Conservation (phyloP, 345 rosid species). For the Firmiana major region DNA sequence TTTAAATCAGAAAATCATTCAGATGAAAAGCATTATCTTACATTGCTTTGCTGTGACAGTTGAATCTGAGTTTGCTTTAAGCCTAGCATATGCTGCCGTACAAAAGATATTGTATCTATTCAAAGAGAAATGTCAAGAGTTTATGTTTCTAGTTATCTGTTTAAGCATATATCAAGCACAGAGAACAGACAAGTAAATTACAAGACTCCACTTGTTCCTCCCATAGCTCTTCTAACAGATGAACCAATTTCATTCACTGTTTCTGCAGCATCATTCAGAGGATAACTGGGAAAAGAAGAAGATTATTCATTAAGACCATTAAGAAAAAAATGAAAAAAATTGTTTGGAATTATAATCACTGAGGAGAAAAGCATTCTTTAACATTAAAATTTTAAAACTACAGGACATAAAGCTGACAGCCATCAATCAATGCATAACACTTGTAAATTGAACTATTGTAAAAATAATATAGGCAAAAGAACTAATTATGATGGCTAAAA, state of each 20-base stretch:
- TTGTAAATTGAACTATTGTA: not conserved
- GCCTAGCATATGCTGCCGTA: conserved; percentile 79
- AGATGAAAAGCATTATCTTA: conserved; percentile 38
- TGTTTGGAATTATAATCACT: not conserved
- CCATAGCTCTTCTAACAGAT: conserved; percentile 83
- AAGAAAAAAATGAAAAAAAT: not conserved
- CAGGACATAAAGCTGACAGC: not conserved
- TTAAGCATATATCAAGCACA: conserved; percentile 9
- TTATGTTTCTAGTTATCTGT: conserved; percentile 9
- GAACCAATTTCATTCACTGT: conserved; percentile 85
- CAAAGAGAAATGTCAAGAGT: conserved; percentile 11
- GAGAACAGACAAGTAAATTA: conserved; percentile 27
- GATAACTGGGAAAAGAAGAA: conserved; percentile 64
- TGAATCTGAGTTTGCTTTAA: conserved; percentile 54
- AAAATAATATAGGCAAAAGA: not conserved
- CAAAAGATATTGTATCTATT: conserved; percentile 73
- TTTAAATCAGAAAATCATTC: conserved; percentile 8
- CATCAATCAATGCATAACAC: not conserved
- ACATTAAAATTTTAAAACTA: not conserved
- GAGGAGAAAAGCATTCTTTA: not conserved
- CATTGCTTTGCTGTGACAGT: conserved; percentile 64
- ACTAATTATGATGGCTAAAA: not conserved
- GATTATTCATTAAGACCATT: conserved; percentile 1
- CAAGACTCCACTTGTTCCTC: conserved; percentile 97
- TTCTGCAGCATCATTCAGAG: conserved; percentile 87